phyloP scores from a whole-genome alignment of 2,329 filamentous ascomycete species.

The Neopestalotiopsis sp. region DNA sequence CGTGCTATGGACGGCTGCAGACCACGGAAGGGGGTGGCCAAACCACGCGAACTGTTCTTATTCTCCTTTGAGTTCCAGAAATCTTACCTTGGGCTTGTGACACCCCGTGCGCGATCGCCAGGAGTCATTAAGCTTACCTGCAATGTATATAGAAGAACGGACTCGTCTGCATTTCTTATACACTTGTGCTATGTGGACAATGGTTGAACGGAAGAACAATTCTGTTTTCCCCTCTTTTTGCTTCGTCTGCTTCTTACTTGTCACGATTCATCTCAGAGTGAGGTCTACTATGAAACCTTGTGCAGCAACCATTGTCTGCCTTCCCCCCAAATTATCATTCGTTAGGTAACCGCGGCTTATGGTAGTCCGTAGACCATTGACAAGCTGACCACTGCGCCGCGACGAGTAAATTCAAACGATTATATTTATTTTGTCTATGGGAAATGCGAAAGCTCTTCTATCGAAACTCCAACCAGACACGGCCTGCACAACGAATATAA shows the following conservation, averaged over 20 bases:
- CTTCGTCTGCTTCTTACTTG: neutral
- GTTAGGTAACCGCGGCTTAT: too few relatives aligned
- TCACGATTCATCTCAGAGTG: neutral
- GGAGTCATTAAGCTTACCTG: neutral
- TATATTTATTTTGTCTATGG: too few relatives aligned
- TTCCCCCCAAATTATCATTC: too few relatives aligned
- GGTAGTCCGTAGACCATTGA: too few relatives aligned
- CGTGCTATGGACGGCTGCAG: neutral
- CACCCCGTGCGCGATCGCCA: neutral
- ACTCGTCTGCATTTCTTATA: neutral
- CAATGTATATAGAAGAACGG: neutral
- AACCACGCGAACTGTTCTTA: neutral
- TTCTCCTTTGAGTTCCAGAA: neutral
- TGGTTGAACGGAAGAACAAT: neutral
- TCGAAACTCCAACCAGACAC: too few relatives aligned
- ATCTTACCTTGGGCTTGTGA: neutral
- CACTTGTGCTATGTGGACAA: neutral
- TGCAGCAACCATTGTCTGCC: neutral
- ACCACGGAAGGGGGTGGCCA: neutral
- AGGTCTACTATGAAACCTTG: neutral
- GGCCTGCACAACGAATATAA: too few relatives aligned
- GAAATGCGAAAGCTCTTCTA: too few relatives aligned
- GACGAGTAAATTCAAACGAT: too few relatives aligned
- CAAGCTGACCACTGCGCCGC: too few relatives aligned
- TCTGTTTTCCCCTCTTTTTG: neutral